These are phyloP conservation scores for Kappamyces sp. DNA, from an alignment of 192 early-diverging fungal species.

Conservation along the genomic window DNA sequence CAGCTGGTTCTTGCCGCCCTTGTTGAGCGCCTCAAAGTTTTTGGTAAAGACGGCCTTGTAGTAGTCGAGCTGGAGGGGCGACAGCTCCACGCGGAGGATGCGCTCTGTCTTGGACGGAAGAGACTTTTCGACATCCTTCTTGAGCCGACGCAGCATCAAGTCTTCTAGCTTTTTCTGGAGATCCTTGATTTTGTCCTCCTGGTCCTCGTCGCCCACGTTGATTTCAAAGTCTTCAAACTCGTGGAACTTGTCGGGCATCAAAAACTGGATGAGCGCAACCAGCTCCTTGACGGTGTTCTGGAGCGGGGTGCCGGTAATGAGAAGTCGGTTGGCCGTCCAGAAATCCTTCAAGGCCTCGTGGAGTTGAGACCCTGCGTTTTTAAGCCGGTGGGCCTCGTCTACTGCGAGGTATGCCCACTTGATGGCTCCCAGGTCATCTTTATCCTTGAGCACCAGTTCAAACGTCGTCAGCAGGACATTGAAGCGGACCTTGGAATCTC, in stretches of 20 bases:
- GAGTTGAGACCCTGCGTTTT: conserved; percentile 91
- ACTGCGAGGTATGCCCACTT: conserved; percentile 92
- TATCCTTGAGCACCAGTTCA: conserved; percentile 91
- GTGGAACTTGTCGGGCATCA: conserved; percentile 74
- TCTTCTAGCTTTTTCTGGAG: conserved; percentile 78
- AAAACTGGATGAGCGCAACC: conserved; percentile 81
- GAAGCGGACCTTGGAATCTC: conserved; percentile 54
- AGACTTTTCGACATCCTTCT: conserved; percentile 98
- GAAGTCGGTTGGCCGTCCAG: conserved; percentile 79
- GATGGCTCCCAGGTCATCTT: conserved; percentile 68
- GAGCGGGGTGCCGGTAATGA: conserved; percentile 98
- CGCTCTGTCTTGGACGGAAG: conserved; percentile 93
- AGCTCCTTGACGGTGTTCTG: conserved; percentile 97
- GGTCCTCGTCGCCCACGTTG: conserved; percentile 61
- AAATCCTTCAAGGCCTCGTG: conserved; percentile 87
- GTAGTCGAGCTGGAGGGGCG: conserved; percentile 82
- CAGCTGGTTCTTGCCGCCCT: conserved; percentile 52
- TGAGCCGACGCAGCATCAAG: conserved; percentile 91
- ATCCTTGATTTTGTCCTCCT: conserved; percentile 72
- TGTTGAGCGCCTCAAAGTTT: conserved; percentile 84
- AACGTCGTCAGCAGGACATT: conserved; percentile 95
- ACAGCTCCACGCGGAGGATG: conserved; percentile 90
- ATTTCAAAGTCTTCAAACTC: conserved; percentile 77
- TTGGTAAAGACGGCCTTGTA: conserved; percentile 94
- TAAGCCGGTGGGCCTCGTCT: conserved; percentile 97